Evolutionary conservation across 2,329 filamentous ascomycete species (phyloP).

Genomic region (Kalmusia sp.): DNA sequence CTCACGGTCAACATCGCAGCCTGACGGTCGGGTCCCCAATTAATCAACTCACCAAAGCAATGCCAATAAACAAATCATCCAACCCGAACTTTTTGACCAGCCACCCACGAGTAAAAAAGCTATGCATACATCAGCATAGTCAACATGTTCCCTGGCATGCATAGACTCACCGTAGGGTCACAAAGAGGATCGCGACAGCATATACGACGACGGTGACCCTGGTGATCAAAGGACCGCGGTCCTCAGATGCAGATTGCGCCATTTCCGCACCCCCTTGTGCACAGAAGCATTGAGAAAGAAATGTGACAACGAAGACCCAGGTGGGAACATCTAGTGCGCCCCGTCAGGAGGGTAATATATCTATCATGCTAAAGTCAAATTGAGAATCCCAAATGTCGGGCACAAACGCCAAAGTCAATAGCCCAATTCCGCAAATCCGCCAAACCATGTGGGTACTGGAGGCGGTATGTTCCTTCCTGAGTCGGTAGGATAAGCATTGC

Average conservation of each 20-base stretch:
- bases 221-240: conserved; percentile 30
- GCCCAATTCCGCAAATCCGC: background rate
- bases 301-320: background rate
- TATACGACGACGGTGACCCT: conserved; percentile 32
- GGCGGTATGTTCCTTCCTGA: background rate
- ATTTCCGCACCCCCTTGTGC: background rate
- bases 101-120: conserved; percentile 32
- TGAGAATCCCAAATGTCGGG: background rate
- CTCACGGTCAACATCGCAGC: background rate
- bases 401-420: background rate
- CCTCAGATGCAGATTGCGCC: conserved; percentile 9
- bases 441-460: background rate
- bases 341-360: background rate
- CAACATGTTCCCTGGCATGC: background rate
- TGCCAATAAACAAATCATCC: conserved; percentile 34
- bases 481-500: too few species aligned
- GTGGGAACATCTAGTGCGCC: background rate
- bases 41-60: conserved; percentile 20
- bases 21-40: background rate
- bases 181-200: conserved; percentile 26
- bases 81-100: conserved; percentile 34
- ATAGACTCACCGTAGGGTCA: conserved; percentile 28
- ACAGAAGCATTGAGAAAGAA: background rate
- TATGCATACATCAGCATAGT: conserved; percentile 12
- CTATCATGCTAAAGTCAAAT: background rate